Evolutionary conservation across 306 rosid genomes (phyloP), one percentile per base, ranked within the genome.

Genomic region (Prunus campanulata): DNA sequence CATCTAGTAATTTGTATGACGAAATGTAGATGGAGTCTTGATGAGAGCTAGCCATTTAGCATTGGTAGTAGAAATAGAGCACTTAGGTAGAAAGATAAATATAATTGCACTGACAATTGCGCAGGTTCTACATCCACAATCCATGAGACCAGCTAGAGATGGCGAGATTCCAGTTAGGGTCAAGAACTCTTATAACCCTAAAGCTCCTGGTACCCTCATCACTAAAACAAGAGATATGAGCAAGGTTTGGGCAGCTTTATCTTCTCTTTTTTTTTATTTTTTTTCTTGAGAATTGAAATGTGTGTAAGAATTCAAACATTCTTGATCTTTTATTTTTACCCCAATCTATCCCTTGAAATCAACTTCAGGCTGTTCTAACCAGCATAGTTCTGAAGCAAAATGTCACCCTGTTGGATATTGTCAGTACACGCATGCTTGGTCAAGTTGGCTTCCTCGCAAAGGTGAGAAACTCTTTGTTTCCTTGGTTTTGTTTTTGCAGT

Each of bases 61-160:
- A 71, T 35, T 4, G 15, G 2, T 39, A 39, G 19, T 74, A 56
- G 11, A 62, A 61, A 62, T 19, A 47, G 62, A 56, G 25, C 27
- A 7, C 27, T n/a, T 20, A 8, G 3, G 4, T 14, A 14, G 67
- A 62, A 62, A 14, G 39, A 11, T n/a, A 62, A 62, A 25, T 62
- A 62, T 62, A 62, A 62, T 62, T 30, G 15, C 42, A 56, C 49
- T 57, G 76, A 42, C 29, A 14, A 46, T 10, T 39, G 55, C 16
- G 67, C 83, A 89, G 91, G 93, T 89, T 65, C 70, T 89, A 76
- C 93, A 87, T 84, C 93, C 93, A 12, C 93, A 87, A 77, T 84
- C 93, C 73, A 89, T 89, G 93, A 85, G 88, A 85, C 93, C 93
- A 51, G 91, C 93, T 68, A 87, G 90, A 72, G 93, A 89, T 71